A percentile compares a stretch with the other conserved stretches of the same genome.
phyloP scores from a whole-genome alignment of 2,329 filamentous ascomycete genomes.

The Lecanicillium sp. region DNA sequence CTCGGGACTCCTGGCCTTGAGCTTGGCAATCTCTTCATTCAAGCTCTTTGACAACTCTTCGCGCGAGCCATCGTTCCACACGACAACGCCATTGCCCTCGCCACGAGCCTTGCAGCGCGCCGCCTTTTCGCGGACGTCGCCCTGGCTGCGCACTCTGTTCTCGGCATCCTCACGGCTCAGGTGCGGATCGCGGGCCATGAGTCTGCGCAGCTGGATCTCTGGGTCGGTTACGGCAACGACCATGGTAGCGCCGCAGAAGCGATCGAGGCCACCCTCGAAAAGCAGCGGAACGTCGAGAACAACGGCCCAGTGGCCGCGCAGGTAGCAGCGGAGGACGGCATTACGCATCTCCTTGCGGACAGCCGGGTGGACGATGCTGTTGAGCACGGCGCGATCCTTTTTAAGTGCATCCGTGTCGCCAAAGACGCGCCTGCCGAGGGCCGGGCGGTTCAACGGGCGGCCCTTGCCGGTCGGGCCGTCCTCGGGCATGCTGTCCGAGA shows the following conservation, averaged over 20 bases:
- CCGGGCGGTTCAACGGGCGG: constrained; percentile 75
- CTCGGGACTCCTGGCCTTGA: constrained; percentile 58
- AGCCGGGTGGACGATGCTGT: constrained; percentile 87
- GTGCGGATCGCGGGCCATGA: constrained; percentile 70
- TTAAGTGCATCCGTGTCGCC: constrained; percentile 65
- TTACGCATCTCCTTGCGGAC: constrained; percentile 79
- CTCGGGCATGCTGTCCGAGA: constrained; percentile 44
- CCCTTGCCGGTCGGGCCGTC: constrained; percentile 55
- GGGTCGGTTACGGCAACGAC: constrained; percentile 83
- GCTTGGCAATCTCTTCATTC: constrained; percentile 54
- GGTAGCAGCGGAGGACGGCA: constrained; percentile 64
- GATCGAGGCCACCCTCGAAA: constrained; percentile 83
- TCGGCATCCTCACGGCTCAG: constrained; percentile 78
- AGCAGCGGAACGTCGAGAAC: constrained; percentile 88
- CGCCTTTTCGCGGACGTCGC: constrained; percentile 79
- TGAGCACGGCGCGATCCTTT: constrained; percentile 70
- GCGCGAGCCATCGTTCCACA: constrained; percentile 82
- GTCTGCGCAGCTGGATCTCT: constrained; percentile 71
- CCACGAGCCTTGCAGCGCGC: constrained; percentile 62
- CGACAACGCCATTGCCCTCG: constrained; percentile 63
- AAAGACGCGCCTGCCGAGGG: constrained; percentile 80
- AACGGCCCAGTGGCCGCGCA: constrained; percentile 77
- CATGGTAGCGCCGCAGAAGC: constrained; percentile 75
- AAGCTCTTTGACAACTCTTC: constrained; percentile 65
- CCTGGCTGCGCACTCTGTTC: constrained; percentile 81